Percentiles rank a stretch among this genome's conserved stretches.
phyloP scores from a whole-genome alignment of 129 eudicot species.

The Flaveria ramosissima region DNA sequence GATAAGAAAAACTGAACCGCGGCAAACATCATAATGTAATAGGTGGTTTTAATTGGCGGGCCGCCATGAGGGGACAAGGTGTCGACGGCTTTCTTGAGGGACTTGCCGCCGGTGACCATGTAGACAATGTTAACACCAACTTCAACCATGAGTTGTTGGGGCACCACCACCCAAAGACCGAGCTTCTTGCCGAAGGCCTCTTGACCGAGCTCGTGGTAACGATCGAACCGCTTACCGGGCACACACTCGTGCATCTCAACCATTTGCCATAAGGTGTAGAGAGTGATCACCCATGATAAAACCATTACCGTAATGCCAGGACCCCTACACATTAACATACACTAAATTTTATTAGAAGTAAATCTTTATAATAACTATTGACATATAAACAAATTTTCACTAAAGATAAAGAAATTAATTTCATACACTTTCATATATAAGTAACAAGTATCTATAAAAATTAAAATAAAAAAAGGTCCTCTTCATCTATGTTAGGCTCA shows the following conservation, averaged over 20 bases:
- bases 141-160: conserved; percentile 54
- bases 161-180: conserved; percentile 51
- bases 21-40: conserved; percentile 48
- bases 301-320: conserved; percentile 43
- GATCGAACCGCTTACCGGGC: conserved; percentile 52
- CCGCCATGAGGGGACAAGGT: conserved; percentile 23
- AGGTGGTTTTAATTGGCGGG: conserved; percentile 39
- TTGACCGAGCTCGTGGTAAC: conserved; percentile 54
- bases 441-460: too few relatives aligned
- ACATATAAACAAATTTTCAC: too few relatives aligned
- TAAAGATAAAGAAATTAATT: too few relatives aligned
- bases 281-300: conserved; percentile 50
- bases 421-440: too few relatives aligned
- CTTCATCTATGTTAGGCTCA: too few relatives aligned
- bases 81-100: conserved; percentile 42
- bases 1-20: conserved; percentile 42
- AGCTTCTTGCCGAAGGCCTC: conserved; percentile 44
- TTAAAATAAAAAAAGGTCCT: too few relatives aligned
- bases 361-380: too few relatives aligned
- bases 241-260: conserved; percentile 61
- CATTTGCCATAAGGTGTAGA: conserved; percentile 61
- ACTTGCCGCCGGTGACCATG: conserved; percentile 68
- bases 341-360: too few relatives aligned
- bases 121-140: conserved; percentile 55
- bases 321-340: conserved; percentile 33